These are phyloP conservation scores for Saccharomyces pastorianus DNA, from an alignment of 1,139 yeast species.

Conservation along the genomic window DNA sequence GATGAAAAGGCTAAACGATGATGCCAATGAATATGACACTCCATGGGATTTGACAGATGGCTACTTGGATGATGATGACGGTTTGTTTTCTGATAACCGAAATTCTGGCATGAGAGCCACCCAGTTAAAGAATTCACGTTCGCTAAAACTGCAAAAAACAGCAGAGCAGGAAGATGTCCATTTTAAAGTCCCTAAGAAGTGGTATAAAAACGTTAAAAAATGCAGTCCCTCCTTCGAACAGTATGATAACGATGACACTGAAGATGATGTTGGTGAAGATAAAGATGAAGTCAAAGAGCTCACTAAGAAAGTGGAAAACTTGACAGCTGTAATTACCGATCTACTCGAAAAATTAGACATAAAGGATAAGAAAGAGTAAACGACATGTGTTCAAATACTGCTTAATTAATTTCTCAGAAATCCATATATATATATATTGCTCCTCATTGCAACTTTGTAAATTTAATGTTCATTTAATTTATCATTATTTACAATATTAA, in stretches of 20 bases:
- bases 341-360: not conserved
- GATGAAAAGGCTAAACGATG: constrained; percentile 57
- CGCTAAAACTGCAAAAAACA: constrained; percentile 43
- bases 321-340: not conserved
- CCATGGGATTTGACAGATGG: constrained; percentile 86
- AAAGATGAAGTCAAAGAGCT: not conserved
- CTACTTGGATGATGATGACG: constrained; percentile 39
- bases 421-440: not conserved
- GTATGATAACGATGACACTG: not conserved
- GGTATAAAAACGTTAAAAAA: constrained; percentile 42
- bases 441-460: not conserved
- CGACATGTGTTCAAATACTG: not conserved
- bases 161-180: constrained; percentile 72
- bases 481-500: not conserved
- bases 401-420: not conserved
- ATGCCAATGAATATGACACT: constrained; percentile 69
- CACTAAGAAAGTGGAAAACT: not conserved
- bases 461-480: not conserved
- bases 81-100: constrained; percentile 25
- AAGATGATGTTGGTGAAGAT: not conserved
- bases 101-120: constrained; percentile 34
- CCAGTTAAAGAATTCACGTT: constrained; percentile 37
- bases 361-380: not conserved
- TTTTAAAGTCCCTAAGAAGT: constrained; percentile 46
- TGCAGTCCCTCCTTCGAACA: not conserved